Base-by-base conservation (phyloP, 1,284 basidiomycete species). In the Moesziomyces sp. region DNA sequence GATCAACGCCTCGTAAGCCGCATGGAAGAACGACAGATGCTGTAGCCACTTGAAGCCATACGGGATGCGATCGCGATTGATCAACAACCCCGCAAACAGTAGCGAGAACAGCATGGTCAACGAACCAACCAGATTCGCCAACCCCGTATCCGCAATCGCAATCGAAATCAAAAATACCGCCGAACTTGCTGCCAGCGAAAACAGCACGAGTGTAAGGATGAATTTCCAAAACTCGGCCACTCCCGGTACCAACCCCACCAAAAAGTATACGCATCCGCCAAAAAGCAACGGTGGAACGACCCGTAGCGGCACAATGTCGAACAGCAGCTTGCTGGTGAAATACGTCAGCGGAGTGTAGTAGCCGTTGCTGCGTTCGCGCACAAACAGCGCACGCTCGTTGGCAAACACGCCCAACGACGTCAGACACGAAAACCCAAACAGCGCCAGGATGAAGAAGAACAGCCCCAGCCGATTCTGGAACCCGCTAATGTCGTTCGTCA, bases 311-410 rank as follows among this genome's bases (percentile, higher is more conserved):
- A 98, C 87, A 69, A 97, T 94, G 84, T 99, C 96, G 84, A 98
- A 98, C 16, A 99, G 88, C 52, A 97, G 89, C 90, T 91, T 98
- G 65, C 94, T 93, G 1, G 92, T 87, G 85, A 99, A 98, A 87
- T 98, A 99, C 3, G 94, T 95, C 80, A 94, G 90, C 0, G 96
- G 92, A 0, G 92, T 92, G 84, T 99, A 98, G 85, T 99, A 99
- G 5, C 95, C 94, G 77, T 99, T 99, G 1, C 95, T 90, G 72
- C 94, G 93, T 86, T 99, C 96, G 23, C 96, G 89, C 89, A 97
- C 97, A 86, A 97, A 99, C 45, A 98, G 85, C 67, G 97, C 91
- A 19, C 96, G 89, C 84, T 99, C 96, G 78, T 93, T 93, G 5
- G 94, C 92, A 83, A 98, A 98, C 49, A 97, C 86, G 8, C 93